Conservation (phyloP, 805 yeast species). For the Candida bentonensis region DNA sequence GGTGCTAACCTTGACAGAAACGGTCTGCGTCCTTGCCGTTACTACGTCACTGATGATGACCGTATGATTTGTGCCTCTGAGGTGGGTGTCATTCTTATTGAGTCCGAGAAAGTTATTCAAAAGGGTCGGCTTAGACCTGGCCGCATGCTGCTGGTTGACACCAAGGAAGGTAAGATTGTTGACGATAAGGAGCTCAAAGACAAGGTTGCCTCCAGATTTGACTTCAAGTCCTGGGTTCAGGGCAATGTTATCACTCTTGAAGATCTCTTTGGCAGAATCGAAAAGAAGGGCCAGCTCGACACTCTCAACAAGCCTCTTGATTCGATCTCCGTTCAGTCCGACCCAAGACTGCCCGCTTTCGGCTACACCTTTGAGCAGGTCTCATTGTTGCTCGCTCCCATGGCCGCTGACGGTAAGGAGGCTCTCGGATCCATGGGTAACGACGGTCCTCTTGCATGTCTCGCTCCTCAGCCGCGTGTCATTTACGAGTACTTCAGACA, state of each 20-base stretch:
- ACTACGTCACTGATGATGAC: slow-evolving; percentile 88
- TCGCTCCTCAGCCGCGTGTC: slow-evolving; percentile 82
- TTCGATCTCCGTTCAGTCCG: slow-evolving; percentile 46
- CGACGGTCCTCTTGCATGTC: slow-evolving; percentile 88
- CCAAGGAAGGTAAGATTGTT: slow-evolving; percentile 81
- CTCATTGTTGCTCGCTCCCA: slow-evolving; percentile 70
- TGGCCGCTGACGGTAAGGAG: slow-evolving; percentile 87
- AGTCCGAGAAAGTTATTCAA: slow-evolving; percentile 63
- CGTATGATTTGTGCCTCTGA: slow-evolving; percentile 96
- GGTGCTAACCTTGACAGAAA: slow-evolving; percentile 97
- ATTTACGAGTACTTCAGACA: slow-evolving; percentile 91
- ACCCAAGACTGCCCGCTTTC: slow-evolving; percentile 71
- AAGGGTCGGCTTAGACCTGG: slow-evolving; percentile 96
- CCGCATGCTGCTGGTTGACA: slow-evolving; percentile 88
- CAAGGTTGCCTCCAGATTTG: slow-evolving; percentile 66
- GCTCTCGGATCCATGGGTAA: slow-evolving; percentile 98
- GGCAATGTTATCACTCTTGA: slow-evolving; percentile 77
- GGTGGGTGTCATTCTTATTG: slow-evolving; percentile 91
- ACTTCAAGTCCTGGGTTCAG: slow-evolving; percentile 86
- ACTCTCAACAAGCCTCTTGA: slow-evolving; percentile 13
- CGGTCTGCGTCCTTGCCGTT: slow-evolving; percentile 96
- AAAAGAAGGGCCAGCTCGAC: slow-evolving; percentile 22
- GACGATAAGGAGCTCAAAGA: slow-evolving; percentile 82
- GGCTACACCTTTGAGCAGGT: slow-evolving; percentile 95
- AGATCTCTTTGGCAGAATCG: slow-evolving; percentile 52